Conservation (phyloP, 108 stramenopile genomes). For the Conticribra weissflogii region DNA sequence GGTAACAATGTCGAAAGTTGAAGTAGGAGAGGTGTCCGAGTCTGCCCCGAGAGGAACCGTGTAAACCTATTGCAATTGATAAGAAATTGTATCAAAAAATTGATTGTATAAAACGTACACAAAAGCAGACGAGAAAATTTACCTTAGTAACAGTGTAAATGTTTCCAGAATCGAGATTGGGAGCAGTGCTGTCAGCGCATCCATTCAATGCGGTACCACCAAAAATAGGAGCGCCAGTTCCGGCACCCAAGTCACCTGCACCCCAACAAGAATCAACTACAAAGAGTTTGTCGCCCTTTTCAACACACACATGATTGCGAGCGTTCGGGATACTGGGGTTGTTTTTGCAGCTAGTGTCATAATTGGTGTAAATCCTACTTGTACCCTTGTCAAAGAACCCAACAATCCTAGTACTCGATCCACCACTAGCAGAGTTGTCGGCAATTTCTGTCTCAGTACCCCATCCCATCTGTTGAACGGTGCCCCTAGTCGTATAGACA, state of each 20-base stretch:
- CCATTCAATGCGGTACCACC: slow-evolving; percentile 46
- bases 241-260: slow-evolving; percentile 42
- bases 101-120: too few species aligned
- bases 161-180: slow-evolving; percentile 51
- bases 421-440: slow-evolving; percentile 28
- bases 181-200: slow-evolving; percentile 39
- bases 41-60: slow-evolving; percentile 28
- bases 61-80: slow-evolving; percentile 19
- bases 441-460: slow-evolving; percentile 37
- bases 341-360: slow-evolving; percentile 64
- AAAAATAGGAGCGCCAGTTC: slow-evolving; percentile 48
- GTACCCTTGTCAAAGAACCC: slow-evolving; percentile 57
- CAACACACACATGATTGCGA: slow-evolving; percentile 56
- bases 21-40: slow-evolving; percentile 30
- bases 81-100: too few species aligned
- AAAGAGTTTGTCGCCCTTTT: slow-evolving; percentile 72
- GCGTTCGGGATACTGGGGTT: slow-evolving; percentile 31
- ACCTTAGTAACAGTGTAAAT: slow-evolving; percentile 69
- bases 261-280: slow-evolving; percentile 60
- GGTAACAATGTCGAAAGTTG: slow-evolving; percentile 34
- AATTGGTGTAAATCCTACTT: slow-evolving; percentile 60
- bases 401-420: slow-evolving; percentile 49
- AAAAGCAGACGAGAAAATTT: slow-evolving; percentile 4
- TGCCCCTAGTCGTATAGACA: slow-evolving; percentile 66
- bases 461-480: slow-evolving; percentile 52